Evolutionary conservation across 345 rosid genomes (phyloP).

Genomic region (Mercurialis annua): DNA sequence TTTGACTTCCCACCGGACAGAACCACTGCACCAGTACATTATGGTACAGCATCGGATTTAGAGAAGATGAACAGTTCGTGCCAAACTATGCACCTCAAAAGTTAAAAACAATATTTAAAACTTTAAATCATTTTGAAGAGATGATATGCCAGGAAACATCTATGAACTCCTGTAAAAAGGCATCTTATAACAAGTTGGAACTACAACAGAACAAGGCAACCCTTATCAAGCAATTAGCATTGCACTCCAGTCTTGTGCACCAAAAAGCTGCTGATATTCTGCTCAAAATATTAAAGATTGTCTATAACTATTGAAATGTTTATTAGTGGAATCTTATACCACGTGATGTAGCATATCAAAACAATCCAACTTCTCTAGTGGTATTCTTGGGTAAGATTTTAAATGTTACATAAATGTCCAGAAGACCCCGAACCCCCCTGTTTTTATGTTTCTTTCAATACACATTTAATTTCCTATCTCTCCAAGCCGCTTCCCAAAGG

Average conservation of each 20-base stretch:
- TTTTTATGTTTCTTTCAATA: not conserved
- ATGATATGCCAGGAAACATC: not conserved
- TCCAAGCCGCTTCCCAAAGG: not conserved
- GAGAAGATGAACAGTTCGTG: conserved; percentile 10
- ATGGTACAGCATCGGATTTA: conserved; percentile 7
- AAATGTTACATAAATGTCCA: not conserved
- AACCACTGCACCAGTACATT: conserved; percentile 51
- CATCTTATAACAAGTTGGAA: not conserved
- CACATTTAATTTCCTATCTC: not conserved
- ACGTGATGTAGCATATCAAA: not conserved
- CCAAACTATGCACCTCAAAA: not conserved
- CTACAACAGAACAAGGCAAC: not conserved
- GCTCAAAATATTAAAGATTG: not conserved
- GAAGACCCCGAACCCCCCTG: not conserved
- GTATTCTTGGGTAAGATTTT: not conserved
- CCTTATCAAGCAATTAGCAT: not conserved
- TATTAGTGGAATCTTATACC: not conserved
- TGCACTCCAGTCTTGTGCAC: not conserved
- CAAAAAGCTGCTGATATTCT: not conserved
- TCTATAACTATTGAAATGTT: not conserved
- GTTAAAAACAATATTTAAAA: not conserved
- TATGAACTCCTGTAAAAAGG: not conserved
- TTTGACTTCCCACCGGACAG: conserved; percentile 66
- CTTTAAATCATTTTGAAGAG: not conserved
- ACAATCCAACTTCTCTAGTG: not conserved